These are phyloP conservation scores for Sclerotinia glacialis DNA, from an alignment of 2,329 filamentous ascomycete genomes.

Conservation along the genomic window DNA sequence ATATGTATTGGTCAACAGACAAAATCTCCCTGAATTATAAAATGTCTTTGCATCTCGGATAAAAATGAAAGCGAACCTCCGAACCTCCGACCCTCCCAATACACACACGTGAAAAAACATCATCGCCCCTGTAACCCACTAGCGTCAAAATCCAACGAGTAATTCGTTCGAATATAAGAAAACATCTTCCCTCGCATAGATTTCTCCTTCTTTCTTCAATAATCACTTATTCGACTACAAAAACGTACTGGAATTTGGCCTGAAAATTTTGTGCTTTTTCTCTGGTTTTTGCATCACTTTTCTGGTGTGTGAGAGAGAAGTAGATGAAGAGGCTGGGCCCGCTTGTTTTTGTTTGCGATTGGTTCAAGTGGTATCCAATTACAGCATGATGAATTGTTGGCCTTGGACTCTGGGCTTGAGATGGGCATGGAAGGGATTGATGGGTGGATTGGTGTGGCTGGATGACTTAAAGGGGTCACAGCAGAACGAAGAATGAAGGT, in stretches of 20 bases:
- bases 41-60: neutral
- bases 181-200: neutral
- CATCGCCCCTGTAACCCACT: slow-evolving; percentile 18
- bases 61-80: neutral
- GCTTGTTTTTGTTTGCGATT: neutral
- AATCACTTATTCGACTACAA: neutral
- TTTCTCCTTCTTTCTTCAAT: neutral
- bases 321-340: neutral
- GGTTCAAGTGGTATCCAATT: slow-evolving; percentile 18
- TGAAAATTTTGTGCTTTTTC: slow-evolving; percentile 15
- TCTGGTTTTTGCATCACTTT: neutral
- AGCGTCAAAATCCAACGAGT: slow-evolving; percentile 12
- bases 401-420: slow-evolving; percentile 3
- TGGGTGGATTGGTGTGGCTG: neutral
- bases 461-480: neutral
- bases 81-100: neutral
- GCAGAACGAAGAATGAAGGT: neutral
- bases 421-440: neutral
- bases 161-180: slow-evolving; percentile 18
- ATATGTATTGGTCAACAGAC: no score
- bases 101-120: slow-evolving; percentile 21
- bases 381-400: neutral
- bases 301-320: neutral
- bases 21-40: no score
- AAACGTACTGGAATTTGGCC: slow-evolving; percentile 8